Base-by-base conservation (phyloP, 2,329 filamentous ascomycete species). In the Cytospora paraplurivora region DNA sequence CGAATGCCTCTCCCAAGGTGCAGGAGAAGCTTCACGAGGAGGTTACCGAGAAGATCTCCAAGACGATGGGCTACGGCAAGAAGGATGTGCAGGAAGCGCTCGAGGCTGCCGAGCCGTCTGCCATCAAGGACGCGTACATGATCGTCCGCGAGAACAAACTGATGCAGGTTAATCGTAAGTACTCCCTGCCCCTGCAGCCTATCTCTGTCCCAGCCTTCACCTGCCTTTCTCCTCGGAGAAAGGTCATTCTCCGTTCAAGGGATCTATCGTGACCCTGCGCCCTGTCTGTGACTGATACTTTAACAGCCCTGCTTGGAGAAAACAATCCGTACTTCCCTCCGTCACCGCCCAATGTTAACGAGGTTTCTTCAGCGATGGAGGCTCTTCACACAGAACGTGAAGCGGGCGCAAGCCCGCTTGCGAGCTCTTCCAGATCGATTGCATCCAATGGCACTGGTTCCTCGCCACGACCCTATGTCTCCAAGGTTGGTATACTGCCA, bases 41-140 rank as follows among this genome's bases (percentile, higher is more conserved):
- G 68, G 94, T 98, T 4, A 94, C 96, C 7, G 90, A 93, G 65
- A 98, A 98, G 81, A 89, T 99, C 59, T 95, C 94, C 72, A 95
- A 94, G 78, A 97, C 93, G 0, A 98, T 99, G 93, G 95, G 95
- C 65, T 99, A 99, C 74, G 93, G 90, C 41, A 94, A 92, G 74
- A 90, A 90, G 66, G 95, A 99, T 79, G 94, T 99, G 59, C 91
- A 97, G 73, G 95, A 98, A 76, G 94, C 95, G 27, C 81, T 99
- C 67, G 89, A 90, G 71, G 93, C 92, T 62, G 88, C 95, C 59
- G 95, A 99, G 75, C 95, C 95, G 13, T 98, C 93, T 64, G 93
- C 95, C 12, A 97, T 99, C 81, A 99, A 99, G 78, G 95, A 99
- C 77, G 95, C 95, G 1, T 99, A 98, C 78, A 88, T 97, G 78